A percentile compares a stretch with the other conserved stretches of the same genome.
phyloP scores from a whole-genome alignment of 1,139 yeast species.

The Scheffersomyces titani region DNA sequence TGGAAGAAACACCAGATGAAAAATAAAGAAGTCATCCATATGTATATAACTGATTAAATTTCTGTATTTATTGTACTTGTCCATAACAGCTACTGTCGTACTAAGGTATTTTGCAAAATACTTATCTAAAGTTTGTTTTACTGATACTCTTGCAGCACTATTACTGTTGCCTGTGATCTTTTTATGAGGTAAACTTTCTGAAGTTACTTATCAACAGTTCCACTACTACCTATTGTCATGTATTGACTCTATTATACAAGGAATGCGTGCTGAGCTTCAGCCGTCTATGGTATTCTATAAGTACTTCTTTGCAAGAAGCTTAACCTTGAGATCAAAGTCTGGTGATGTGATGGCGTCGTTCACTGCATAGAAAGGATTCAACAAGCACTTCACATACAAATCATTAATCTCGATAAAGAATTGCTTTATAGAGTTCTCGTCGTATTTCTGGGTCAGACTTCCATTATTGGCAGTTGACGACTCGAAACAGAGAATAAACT shows the following conservation, averaged over 20 bases:
- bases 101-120: too few species aligned
- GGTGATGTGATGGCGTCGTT: conserved; percentile 76
- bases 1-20: conserved; percentile 19
- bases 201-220: background rate
- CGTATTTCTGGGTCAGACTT: conserved; percentile 28
- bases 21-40: background rate
- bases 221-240: background rate
- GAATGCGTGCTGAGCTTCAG: background rate
- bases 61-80: background rate
- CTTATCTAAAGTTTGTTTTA: too few species aligned
- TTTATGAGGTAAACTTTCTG: too few species aligned
- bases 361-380: conserved; percentile 84
- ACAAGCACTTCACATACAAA: conserved; percentile 76
- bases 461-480: conserved; percentile 13
- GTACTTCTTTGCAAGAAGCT: conserved; percentile 74
- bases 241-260: background rate
- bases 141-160: background rate
- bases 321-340: conserved; percentile 75
- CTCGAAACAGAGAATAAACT: conserved; percentile 78
- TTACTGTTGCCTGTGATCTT: background rate
- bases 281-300: conserved; percentile 30
- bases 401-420: conserved; percentile 87
- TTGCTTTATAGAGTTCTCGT: conserved; percentile 78
- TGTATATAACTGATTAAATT: background rate
- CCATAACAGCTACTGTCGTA: background rate